phyloP scores from a whole-genome alignment of 768 basidiomycete genomes.

The Hebeloma cylindrosporum region DNA sequence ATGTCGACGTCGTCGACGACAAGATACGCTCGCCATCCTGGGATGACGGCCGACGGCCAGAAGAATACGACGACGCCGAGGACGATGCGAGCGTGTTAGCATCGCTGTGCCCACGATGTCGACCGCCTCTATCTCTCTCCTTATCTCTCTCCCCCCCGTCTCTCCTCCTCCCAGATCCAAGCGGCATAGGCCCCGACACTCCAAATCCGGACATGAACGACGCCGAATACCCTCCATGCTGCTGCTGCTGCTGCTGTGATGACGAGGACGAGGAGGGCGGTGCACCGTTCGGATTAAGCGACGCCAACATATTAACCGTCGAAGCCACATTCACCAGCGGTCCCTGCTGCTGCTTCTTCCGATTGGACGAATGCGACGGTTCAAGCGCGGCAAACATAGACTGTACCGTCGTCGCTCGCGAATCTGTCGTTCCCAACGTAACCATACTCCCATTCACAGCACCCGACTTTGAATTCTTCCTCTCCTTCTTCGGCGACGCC shows the following conservation, averaged over 20 bases:
- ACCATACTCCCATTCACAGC: too few species aligned
- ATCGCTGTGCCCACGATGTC: conserved; percentile 12
- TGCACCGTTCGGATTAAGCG: conserved; percentile 6
- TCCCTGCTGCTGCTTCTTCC: conserved; percentile 8
- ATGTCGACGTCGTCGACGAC: too few species aligned
- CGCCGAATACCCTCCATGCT: conserved; percentile 19
- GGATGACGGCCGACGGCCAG: conserved; percentile 12
- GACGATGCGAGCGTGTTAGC: conserved; percentile 8
- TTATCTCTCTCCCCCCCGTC: conserved; percentile 7
- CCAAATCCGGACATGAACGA: conserved; percentile 23
- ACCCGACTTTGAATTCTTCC: conserved; percentile 15
- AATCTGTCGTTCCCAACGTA: conserved; percentile 1
- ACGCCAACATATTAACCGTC: conserved; percentile 6
- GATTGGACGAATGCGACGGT: conserved; percentile 17
- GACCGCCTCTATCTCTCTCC: conserved; percentile 1
- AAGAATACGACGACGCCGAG: neutral
- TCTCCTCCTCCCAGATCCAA: conserved; percentile 2
- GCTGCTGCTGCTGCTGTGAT: neutral
- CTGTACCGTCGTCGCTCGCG: conserved; percentile 11
- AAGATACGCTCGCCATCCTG: conserved; percentile 17
- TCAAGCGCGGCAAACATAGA: conserved; percentile 22
- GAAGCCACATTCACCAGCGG: conserved; percentile 3
- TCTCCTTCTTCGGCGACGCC: conserved; percentile 10
- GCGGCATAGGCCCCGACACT: conserved; percentile 6
- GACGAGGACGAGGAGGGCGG: too few species aligned